Percentiles rank a stretch among this genome's conserved stretches.
phyloP scores from a whole-genome alignment of 2,329 filamentous ascomycete genomes.

The Conoideocrella luteorostrata region DNA sequence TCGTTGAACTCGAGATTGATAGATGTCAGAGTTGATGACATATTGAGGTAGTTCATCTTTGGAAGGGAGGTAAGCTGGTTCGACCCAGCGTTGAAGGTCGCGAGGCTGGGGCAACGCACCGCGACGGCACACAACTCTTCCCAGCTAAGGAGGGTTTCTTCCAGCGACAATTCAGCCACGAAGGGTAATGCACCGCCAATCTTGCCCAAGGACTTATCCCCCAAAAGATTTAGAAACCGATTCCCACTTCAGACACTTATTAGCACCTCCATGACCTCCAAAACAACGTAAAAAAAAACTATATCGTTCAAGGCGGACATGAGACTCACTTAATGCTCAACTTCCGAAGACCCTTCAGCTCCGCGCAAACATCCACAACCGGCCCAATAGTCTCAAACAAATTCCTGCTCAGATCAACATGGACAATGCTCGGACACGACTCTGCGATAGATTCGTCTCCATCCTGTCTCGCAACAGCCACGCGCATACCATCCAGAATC shows the following conservation, averaged over 20 bases:
- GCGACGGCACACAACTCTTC: conserved; percentile 52
- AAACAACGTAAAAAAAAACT: neutral
- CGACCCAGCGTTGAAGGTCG: conserved; percentile 44
- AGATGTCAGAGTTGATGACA: conserved; percentile 50
- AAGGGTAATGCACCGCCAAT: conserved; percentile 37
- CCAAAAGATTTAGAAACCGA: conserved; percentile 49
- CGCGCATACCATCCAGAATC: conserved; percentile 69
- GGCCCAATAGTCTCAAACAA: conserved; percentile 63
- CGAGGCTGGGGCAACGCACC: conserved; percentile 46
- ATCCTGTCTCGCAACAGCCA: conserved; percentile 36
- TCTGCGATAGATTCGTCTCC: conserved; percentile 34
- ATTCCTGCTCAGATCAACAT: conserved; percentile 83
- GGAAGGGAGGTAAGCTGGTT: conserved; percentile 53
- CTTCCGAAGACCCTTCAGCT: conserved; percentile 58
- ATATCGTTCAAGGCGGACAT: neutral
- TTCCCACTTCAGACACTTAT: conserved; percentile 77
- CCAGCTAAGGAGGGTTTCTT: conserved; percentile 63
- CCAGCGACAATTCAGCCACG: conserved; percentile 56
- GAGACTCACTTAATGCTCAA: conserved; percentile 65
- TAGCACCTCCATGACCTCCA: no score
- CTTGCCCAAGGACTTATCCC: conserved; percentile 21
- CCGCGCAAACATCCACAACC: conserved; percentile 63
- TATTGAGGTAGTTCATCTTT: conserved; percentile 25
- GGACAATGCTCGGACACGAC: conserved; percentile 60
- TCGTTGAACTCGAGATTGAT: conserved; percentile 68